Evolutionary conservation across 352 stramenopile species (phyloP), one percentile per base, ranked within the genome.

Genomic region (Phytophthora aleatoria): DNA sequence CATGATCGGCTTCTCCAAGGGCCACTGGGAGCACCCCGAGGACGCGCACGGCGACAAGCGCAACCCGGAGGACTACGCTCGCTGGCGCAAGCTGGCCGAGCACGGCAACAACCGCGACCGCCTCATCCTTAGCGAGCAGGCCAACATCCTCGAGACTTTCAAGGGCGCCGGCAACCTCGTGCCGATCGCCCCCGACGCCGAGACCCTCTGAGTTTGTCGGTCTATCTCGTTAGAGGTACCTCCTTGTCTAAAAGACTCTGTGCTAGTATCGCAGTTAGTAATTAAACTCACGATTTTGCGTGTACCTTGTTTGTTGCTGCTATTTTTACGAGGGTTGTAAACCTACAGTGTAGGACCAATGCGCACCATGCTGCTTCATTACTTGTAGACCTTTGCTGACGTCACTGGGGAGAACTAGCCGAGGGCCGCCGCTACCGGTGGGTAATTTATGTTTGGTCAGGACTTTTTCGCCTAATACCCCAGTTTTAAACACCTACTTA

Each of bases 21-120:
- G 77, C 64, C 77, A 85, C 60, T 81, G 77, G 77, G 77, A 85
- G 59, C 45, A 85, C 68, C 24, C 49, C n/a, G 51, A 69, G 41
- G 71, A 75, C 0, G 76, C 76, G 20, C 76, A 83, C 63, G 77
- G 77, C 51, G 77, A 85, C 72, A 83, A 85, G 77, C 77, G 77
- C 66, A 79, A 85, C 70, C 71, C 77, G 26, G 71, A 73, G 54
- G 74, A 81, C 59, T 85, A 75, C 33, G 76, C 73, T 31, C 76
- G 73, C 62, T 85, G 76, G 76, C 67, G 76, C 56, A 81, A 80
- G 69, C 61, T 85, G 31, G 76, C 73, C 27, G 76, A 85, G 31
- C 20, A 67, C 45, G 76, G 76, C 62, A 85, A 71, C 50, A 68
- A 83, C 42, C 63, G 65, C 20, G 76, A 85, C 71, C 74, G 76